These are phyloP conservation scores for Ogataea nakhonphanomensis DNA, from an alignment of 805 yeast genomes.

Conservation along the genomic window DNA sequence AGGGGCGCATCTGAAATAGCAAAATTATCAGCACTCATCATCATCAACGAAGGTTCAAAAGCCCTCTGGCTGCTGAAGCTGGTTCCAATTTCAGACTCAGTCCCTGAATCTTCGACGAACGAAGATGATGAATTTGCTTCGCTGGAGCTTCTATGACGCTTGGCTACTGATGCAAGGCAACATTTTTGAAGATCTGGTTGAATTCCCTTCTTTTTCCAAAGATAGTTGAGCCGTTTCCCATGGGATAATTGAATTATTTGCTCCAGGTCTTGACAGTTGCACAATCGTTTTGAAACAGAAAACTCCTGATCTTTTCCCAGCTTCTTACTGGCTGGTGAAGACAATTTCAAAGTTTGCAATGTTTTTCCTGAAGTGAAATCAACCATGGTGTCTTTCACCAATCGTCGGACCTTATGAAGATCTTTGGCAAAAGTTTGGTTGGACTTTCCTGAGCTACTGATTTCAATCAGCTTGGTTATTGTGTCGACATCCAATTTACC, in stretches of 20 bases:
- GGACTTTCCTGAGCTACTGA: constrained; percentile 29
- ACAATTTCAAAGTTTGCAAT: constrained; percentile 26
- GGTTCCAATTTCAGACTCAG: constrained; percentile 9
- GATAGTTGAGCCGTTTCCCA: constrained; percentile 34
- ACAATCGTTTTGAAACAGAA: constrained; percentile 15
- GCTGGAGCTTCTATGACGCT: neutral
- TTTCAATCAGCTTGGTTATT: constrained; percentile 21
- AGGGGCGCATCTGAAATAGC: constrained; percentile 5
- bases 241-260: constrained; percentile 24
- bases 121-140: constrained; percentile 2
- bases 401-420: constrained; percentile 32
- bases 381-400: constrained; percentile 35
- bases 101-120: neutral
- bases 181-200: constrained; percentile 31
- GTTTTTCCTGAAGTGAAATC: constrained; percentile 37
- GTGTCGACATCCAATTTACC: constrained; percentile 26
- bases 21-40: neutral
- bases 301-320: constrained; percentile 19
- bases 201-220: constrained; percentile 53
- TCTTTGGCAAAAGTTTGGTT: constrained; percentile 34
- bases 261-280: constrained; percentile 28
- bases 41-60: constrained; percentile 11
- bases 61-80: constrained; percentile 2
- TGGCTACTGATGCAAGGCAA: constrained; percentile 19
- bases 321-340: constrained; percentile 21